phyloP scores from a whole-genome alignment of 345 rosid species.

The Syzygium aqueum region DNA sequence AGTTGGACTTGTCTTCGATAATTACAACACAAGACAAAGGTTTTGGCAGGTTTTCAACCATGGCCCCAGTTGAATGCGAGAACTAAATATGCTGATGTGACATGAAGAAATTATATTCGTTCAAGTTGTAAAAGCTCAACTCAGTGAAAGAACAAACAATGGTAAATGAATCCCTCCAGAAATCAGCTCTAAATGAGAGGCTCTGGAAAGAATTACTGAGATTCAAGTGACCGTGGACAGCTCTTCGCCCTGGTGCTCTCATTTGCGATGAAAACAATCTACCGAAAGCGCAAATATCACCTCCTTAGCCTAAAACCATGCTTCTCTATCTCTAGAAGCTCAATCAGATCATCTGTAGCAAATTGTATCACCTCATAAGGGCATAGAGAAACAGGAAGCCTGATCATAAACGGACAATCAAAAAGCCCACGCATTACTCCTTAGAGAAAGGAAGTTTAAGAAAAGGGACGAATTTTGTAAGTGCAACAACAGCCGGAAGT shows the following conservation, averaged over 20 bases:
- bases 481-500: neutral
- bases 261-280: neutral
- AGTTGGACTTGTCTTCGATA: neutral
- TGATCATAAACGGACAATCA: conserved; percentile 12
- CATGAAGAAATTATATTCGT: neutral
- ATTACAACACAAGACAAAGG: no score
- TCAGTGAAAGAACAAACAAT: neutral
- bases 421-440: neutral
- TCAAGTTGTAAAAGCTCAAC: neutral
- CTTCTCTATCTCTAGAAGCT: conserved; percentile 72
- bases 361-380: conserved; percentile 62
- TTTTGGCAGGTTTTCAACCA: neutral
- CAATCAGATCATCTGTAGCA: conserved; percentile 69
- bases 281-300: neutral
- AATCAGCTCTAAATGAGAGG: neutral
- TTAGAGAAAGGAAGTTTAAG: neutral
- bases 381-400: conserved; percentile 86
- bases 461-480: neutral
- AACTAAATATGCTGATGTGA: neutral
- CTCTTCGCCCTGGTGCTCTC: neutral
- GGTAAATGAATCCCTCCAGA: neutral
- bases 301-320: conserved; percentile 81
- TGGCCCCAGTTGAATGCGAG: neutral
- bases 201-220: neutral
- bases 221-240: neutral